phyloP scores from a whole-genome alignment of 2,329 filamentous ascomycete species.

The Ambrosiella cleistominuta region DNA sequence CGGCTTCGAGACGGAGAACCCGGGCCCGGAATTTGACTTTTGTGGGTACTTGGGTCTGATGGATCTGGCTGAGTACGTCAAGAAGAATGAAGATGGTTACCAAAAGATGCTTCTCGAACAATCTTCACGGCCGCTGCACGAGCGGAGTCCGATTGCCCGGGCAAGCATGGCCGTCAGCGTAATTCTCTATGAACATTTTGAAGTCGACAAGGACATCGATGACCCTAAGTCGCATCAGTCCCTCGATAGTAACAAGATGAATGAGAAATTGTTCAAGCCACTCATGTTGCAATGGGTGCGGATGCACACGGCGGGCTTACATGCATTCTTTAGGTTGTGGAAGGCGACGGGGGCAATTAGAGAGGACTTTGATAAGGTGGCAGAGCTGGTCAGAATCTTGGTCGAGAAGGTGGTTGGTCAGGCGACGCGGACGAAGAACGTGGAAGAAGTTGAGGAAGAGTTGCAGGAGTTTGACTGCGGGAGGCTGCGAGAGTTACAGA shows the following conservation, averaged over 20 bases:
- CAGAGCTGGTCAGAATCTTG: conserved; percentile 76
- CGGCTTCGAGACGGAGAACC: conserved; percentile 82
- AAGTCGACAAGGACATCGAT: conserved; percentile 72
- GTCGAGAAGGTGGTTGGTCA: conserved; percentile 78
- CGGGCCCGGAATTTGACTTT: conserved; percentile 65
- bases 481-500: conserved; percentile 68
- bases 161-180: conserved; percentile 75
- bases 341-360: conserved; percentile 68
- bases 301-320: conserved; percentile 67
- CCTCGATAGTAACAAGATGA: conserved; percentile 56
- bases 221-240: conserved; percentile 60
- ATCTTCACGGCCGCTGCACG: conserved; percentile 48
- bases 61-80: conserved; percentile 87
- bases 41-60: conserved; percentile 91
- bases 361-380: conserved; percentile 87
- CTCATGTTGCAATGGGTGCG: conserved; percentile 84
- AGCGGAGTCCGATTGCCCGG: conserved; percentile 72
- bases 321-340: conserved; percentile 84
- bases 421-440: conserved; percentile 63
- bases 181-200: conserved; percentile 88
- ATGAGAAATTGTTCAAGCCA: conserved; percentile 75
- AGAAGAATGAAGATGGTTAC: conserved; percentile 80
- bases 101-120: conserved; percentile 88
- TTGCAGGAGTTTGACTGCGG: conserved; percentile 66
- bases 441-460: conserved; percentile 78